phyloP scores from a whole-genome alignment of 345 rosid genomes.

The Arabidopsis thaliana region DNA sequence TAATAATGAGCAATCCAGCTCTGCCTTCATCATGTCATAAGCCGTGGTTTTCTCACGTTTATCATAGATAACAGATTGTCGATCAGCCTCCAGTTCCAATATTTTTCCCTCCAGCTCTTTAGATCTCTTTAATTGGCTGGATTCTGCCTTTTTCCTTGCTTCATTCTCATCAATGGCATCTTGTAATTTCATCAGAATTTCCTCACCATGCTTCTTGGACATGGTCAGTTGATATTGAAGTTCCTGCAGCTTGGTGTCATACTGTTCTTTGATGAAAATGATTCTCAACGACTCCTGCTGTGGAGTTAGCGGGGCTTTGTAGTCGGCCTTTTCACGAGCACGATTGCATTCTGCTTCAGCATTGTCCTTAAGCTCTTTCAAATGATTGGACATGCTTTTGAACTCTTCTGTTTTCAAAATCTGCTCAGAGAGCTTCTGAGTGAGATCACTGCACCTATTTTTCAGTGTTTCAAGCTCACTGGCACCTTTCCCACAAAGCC shows the following conservation, averaged over 20 bases:
- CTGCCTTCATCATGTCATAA: slow-evolving; percentile 89
- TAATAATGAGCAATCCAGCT: slow-evolving; percentile 87
- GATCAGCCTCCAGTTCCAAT: slow-evolving; percentile 72
- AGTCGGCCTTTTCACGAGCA: slow-evolving; percentile 62
- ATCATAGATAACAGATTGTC: slow-evolving; percentile 63
- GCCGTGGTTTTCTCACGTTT: slow-evolving; percentile 77
- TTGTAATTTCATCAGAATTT: slow-evolving; percentile 89
- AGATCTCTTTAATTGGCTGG: slow-evolving; percentile 73
- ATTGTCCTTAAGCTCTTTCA: slow-evolving; percentile 89
- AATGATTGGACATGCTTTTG: slow-evolving; percentile 74
- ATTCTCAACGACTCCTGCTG: slow-evolving; percentile 95
- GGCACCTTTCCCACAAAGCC: slow-evolving; percentile 51
- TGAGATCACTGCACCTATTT: slow-evolving; percentile 64
- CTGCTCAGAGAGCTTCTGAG: slow-evolving; percentile 79
- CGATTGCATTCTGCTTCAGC: slow-evolving; percentile 72
- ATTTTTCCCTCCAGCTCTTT: slow-evolving; percentile 79
- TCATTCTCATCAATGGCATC: slow-evolving; percentile 88
- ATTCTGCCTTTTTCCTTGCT: slow-evolving; percentile 76
- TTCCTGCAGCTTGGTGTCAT: slow-evolving; percentile 83
- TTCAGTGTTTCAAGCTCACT: slow-evolving; percentile 55
- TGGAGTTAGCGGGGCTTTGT: slow-evolving; percentile 59
- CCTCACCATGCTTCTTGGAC: slow-evolving; percentile 90
- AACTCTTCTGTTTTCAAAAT: slow-evolving; percentile 85
- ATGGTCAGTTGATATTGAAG: slow-evolving; percentile 81
- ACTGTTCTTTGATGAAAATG: slow-evolving; percentile 94